These are phyloP conservation scores for Prunus padus DNA, from an alignment of 306 rosid species.

Conservation along the genomic window DNA sequence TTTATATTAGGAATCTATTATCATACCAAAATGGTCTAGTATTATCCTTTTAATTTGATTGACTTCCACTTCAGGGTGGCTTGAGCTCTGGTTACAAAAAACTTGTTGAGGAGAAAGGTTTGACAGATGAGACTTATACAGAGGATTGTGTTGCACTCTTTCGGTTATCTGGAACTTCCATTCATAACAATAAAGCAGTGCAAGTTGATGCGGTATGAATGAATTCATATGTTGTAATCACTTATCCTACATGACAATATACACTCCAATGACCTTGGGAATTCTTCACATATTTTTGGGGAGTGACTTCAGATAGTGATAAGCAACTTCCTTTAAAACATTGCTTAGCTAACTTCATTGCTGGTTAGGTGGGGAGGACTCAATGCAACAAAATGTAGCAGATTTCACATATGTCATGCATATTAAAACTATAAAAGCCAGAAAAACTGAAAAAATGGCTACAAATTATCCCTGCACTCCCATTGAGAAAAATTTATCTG, in stretches of 20 bases:
- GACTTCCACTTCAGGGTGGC: slow-evolving; percentile 72
- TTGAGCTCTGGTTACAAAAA: slow-evolving; percentile 88
- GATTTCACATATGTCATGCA: not conserved
- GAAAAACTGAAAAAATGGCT: not conserved
- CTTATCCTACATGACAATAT: not conserved
- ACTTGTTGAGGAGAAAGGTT: slow-evolving; percentile 59
- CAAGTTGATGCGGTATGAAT: slow-evolving; percentile 92
- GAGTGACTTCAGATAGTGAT: not conserved
- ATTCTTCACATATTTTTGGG: not conserved
- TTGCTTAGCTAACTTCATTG: not conserved
- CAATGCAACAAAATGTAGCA: not conserved
- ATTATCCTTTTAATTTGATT: slow-evolving; percentile 22
- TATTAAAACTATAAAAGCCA: not conserved
- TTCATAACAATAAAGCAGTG: slow-evolving; percentile 75
- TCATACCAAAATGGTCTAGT: not conserved
- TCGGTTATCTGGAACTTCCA: slow-evolving; percentile 74
- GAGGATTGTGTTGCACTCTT: slow-evolving; percentile 72
- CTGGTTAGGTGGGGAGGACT: not conserved
- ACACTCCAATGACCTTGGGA: not conserved
- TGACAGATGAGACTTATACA: slow-evolving; percentile 76
- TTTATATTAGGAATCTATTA: slow-evolving; percentile 2
- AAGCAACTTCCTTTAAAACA: not conserved
- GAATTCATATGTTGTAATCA: slow-evolving; percentile 3
- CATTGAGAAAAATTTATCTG: not conserved
- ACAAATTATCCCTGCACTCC: not conserved